Base-by-base conservation (phyloP, 2,329 filamentous ascomycete genomes). In the Tolypocladium guangdongense region DNA sequence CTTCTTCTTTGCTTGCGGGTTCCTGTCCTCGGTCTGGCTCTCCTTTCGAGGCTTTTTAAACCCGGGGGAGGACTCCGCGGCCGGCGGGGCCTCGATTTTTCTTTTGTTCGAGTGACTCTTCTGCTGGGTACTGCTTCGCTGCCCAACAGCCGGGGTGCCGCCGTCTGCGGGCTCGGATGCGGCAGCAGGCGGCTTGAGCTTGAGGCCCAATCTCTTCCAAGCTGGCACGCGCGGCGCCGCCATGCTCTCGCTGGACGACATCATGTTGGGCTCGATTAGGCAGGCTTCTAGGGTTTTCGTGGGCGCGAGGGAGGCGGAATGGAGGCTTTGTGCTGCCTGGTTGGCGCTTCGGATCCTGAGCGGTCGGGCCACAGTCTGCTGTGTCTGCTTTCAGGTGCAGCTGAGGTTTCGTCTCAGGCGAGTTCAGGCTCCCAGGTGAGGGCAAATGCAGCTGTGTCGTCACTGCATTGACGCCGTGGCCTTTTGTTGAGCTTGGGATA, bases 191-290 rank as follows among this genome's bases (percentile, higher is more conserved):
- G 66, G 64, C 68, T 82, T 82, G 69, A 82, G 78, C 73, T 81
- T 81, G 65, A 82, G 76, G 68, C 80, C 80, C 74, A 82, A 76
- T 73, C 77, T 76, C 65, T 82, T 82, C 79, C 80, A 82, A 58
- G 78, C 78, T 54, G 80, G 79, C 57, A 78, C 71, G 61, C 71
- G 72, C 65, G 73, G 72, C 57, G 69, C 63, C 68, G 71, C 69
- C 69, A 72, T 68, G 63, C 64, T 66, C 60, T 68, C 67, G 60
- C 64, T 66, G 63, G 71, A 66, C 60, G 71, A 72, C 60, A 68
- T 72, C 71, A 76, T 76, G 65, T 61, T 68, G 50, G 54, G 54
- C 52, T 53, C 51, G 49, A 51, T 51, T 45, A 61, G 60, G 62
- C 46, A 52, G 49, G 48, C 58, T 59, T 43, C 41, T 57, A 49